Conservation (phyloP, 2,329 filamentous ascomycete species). For the Cordyceps militaris region DNA sequence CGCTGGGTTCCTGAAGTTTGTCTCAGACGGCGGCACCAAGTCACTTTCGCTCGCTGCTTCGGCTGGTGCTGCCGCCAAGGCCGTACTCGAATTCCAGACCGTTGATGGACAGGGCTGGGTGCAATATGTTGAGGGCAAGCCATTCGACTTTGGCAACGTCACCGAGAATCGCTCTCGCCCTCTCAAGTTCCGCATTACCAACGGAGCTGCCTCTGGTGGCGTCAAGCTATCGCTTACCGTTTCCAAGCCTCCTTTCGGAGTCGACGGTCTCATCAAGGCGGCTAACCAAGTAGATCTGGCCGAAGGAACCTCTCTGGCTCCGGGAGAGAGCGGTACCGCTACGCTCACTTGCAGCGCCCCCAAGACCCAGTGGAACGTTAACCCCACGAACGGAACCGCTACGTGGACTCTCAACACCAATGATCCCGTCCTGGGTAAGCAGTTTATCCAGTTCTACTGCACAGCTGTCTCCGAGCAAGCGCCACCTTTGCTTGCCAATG, state of each 20-base stretch:
- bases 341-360: slow-evolving; percentile 48
- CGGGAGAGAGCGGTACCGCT: slow-evolving; percentile 45
- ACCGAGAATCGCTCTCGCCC: slow-evolving; percentile 41
- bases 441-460: slow-evolving; percentile 45
- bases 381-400: slow-evolving; percentile 41
- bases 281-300: slow-evolving; percentile 50
- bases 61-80: slow-evolving; percentile 41
- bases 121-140: slow-evolving; percentile 31
- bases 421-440: slow-evolving; percentile 45
- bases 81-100: slow-evolving; percentile 48
- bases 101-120: slow-evolving; percentile 45
- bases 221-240: slow-evolving; percentile 48
- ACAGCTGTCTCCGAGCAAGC: slow-evolving; percentile 46
- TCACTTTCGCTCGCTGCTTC: slow-evolving; percentile 42
- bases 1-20: slow-evolving; percentile 40
- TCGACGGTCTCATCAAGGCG: slow-evolving; percentile 45
- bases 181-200: slow-evolving; percentile 47
- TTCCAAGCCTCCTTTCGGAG: slow-evolving; percentile 53
- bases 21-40: slow-evolving; percentile 41
- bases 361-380: slow-evolving; percentile 49
- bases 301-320: slow-evolving; percentile 44
- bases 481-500: slow-evolving; percentile 37
- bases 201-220: slow-evolving; percentile 38
- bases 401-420: slow-evolving; percentile 53
- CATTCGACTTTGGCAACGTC: slow-evolving; percentile 51